These are phyloP conservation scores for Paramarasmius palmivorus DNA, from an alignment of 1,284 basidiomycete genomes.

Conservation along the genomic window DNA sequence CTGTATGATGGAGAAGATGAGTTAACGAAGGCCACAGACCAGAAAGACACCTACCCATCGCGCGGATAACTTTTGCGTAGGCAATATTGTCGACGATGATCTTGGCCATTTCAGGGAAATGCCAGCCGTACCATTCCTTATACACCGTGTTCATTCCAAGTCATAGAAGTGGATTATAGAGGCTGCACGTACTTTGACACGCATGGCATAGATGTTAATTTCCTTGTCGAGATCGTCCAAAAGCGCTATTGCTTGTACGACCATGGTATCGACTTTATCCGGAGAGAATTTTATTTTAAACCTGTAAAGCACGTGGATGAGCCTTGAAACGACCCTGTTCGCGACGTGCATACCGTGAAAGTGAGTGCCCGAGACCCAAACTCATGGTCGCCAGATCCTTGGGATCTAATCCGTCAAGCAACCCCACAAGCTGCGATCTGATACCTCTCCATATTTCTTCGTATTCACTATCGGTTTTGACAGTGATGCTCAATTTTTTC, in stretches of 20 bases:
- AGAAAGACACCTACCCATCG: slow-evolving; percentile 65
- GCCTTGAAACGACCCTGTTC: slow-evolving; percentile 4
- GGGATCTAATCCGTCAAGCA: slow-evolving; percentile 91
- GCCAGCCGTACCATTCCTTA: slow-evolving; percentile 99
- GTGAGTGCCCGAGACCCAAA: slow-evolving; percentile 93
- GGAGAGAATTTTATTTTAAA: slow-evolving; percentile 99
- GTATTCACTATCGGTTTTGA: slow-evolving; percentile 51
- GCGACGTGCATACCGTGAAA: slow-evolving; percentile 69
- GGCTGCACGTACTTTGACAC: slow-evolving; percentile 77
- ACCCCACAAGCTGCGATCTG: slow-evolving; percentile 82
- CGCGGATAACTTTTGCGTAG: slow-evolving; percentile 89
- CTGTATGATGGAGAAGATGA: slow-evolving; percentile 35
- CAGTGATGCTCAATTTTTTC: slow-evolving; percentile 94
- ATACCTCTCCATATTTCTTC: slow-evolving; percentile 95
- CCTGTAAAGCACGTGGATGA: slow-evolving; percentile 42
- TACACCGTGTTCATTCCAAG: too few relatives aligned
- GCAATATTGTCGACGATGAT: slow-evolving; percentile 97
- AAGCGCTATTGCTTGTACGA: slow-evolving; percentile 98
- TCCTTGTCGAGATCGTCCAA: slow-evolving; percentile 99
- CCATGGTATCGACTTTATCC: slow-evolving; percentile 99
- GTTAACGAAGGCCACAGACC: not conserved
- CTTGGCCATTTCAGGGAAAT: slow-evolving; percentile 99
- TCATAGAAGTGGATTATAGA: too few relatives aligned
- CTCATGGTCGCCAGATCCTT: slow-evolving; percentile 98
- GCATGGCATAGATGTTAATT: slow-evolving; percentile 99